A percentile compares a stretch with the other conserved stretches of the same genome.
These are phyloP conservation scores for Linum tenue DNA, from an alignment of 345 rosid species.

Conservation along the genomic window DNA sequence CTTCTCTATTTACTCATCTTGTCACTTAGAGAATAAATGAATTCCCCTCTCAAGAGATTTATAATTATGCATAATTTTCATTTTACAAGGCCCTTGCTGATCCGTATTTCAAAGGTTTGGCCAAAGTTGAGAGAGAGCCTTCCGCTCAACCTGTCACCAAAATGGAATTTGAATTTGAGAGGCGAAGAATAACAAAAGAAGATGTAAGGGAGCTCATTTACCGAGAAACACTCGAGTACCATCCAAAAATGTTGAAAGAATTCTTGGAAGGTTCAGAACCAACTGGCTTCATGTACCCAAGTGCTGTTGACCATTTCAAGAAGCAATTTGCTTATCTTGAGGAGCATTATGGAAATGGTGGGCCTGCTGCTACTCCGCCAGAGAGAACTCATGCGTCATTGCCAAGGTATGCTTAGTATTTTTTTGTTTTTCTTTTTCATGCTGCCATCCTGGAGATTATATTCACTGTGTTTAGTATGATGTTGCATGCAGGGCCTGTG, in stretches of 20 bases:
- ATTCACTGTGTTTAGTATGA: conserved; percentile 8
- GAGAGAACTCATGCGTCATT: conserved; percentile 96
- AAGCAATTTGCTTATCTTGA: conserved; percentile 91
- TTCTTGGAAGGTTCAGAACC: conserved; percentile 77
- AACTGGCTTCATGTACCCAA: conserved; percentile 84
- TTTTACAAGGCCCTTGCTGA: conserved; percentile 68
- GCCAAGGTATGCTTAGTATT: conserved; percentile 52
- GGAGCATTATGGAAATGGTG: conserved; percentile 61
- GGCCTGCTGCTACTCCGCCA: conserved; percentile 33
- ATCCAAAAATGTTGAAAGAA: conserved; percentile 88
- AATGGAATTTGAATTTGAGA: conserved; percentile 98
- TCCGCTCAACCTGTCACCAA: conserved; percentile 87
- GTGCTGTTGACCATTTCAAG: conserved; percentile 87
- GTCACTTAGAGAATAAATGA: background rate
- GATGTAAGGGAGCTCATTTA: conserved; percentile 82
- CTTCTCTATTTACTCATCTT: background rate
- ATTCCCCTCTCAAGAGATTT: background rate
- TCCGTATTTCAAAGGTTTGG: conserved; percentile 82
- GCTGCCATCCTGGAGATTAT: background rate
- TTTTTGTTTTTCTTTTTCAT: background rate
- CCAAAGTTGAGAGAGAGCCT: conserved; percentile 91
- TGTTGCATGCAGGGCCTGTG: conserved; percentile 57
- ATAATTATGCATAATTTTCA: background rate
- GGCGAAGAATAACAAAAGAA: conserved; percentile 80
- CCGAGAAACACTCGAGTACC: conserved; percentile 82